Conservation (phyloP, 805 yeast species). For the Metschnikowia anglica region DNA sequence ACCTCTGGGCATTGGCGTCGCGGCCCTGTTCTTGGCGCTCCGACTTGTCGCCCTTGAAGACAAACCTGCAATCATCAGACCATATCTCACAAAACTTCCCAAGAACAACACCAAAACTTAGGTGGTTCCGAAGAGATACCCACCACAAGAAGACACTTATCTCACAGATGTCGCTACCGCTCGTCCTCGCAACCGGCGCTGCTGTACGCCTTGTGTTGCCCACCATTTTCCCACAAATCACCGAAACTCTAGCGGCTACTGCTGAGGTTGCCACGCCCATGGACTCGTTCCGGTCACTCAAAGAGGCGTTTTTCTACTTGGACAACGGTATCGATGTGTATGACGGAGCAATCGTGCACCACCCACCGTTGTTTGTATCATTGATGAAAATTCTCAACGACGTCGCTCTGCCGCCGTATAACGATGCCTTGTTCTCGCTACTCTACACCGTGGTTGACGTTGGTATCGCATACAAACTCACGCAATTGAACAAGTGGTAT, state of each 20-base stretch:
- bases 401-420: constrained; percentile 17
- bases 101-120: too few relatives aligned
- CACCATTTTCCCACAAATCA: constrained; percentile 31
- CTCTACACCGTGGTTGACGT: constrained; percentile 62
- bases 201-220: constrained; percentile 38
- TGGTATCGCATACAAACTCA: constrained; percentile 53
- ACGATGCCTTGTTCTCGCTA: constrained; percentile 30
- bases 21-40: too few relatives aligned
- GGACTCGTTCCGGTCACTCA: constrained; percentile 56
- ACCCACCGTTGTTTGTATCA: constrained; percentile 70
- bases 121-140: too few relatives aligned
- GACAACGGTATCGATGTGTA: constrained; percentile 62
- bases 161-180: constrained; percentile 18
- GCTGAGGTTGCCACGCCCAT: constrained; percentile 63
- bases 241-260: constrained; percentile 32
- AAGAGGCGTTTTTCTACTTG: constrained; percentile 36
- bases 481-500: constrained; percentile 47
- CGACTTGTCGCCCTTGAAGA: too few relatives aligned
- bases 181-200: constrained; percentile 19
- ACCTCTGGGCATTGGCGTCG: too few relatives aligned
- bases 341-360: constrained; percentile 84
- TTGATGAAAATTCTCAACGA: constrained; percentile 40
- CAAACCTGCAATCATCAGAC: too few relatives aligned
- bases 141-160: too few relatives aligned
- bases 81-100: too few relatives aligned